Conservation (phyloP, 495 filamentous ascomycete genomes). For the Podospora fimiseda region DNA sequence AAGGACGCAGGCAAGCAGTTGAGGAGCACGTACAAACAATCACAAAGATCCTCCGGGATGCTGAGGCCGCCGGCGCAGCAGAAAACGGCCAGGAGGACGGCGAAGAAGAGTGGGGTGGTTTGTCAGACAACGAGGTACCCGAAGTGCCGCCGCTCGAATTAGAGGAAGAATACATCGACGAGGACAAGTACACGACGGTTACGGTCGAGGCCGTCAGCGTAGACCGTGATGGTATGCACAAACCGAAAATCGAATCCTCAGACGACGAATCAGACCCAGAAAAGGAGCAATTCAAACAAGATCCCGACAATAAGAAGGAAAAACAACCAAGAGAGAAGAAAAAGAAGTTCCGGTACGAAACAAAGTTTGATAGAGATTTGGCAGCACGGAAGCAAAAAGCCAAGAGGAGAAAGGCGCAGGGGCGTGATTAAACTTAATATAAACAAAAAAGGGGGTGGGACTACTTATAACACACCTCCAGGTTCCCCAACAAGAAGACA, state of each 20-base stretch:
- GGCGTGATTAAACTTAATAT: not conserved
- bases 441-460: too few species aligned
- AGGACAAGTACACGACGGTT: conserved; percentile 90
- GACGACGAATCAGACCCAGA: conserved; percentile 39
- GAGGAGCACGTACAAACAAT: conserved; percentile 72
- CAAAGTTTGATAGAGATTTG: conserved; percentile 65
- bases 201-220: conserved; percentile 87
- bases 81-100: conserved; percentile 29
- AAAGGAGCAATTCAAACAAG: conserved; percentile 24
- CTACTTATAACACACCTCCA: too few species aligned
- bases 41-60: conserved; percentile 53
- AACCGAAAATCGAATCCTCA: conserved; percentile 39
- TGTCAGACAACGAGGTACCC: conserved; percentile 47
- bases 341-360: conserved; percentile 92
- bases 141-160: conserved; percentile 52
- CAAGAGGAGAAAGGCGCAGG: conserved; percentile 40
- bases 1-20: conserved; percentile 71
- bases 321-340: conserved; percentile 62
- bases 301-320: conserved; percentile 37
- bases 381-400: conserved; percentile 60
- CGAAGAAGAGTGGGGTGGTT: conserved; percentile 57
- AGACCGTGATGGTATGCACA: conserved; percentile 61
- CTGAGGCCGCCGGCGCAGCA: conserved; percentile 41
- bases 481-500: not conserved
- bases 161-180: conserved; percentile 93